phyloP scores from a whole-genome alignment of 2,329 filamentous ascomycete species.

The Claviceps maximensis region DNA sequence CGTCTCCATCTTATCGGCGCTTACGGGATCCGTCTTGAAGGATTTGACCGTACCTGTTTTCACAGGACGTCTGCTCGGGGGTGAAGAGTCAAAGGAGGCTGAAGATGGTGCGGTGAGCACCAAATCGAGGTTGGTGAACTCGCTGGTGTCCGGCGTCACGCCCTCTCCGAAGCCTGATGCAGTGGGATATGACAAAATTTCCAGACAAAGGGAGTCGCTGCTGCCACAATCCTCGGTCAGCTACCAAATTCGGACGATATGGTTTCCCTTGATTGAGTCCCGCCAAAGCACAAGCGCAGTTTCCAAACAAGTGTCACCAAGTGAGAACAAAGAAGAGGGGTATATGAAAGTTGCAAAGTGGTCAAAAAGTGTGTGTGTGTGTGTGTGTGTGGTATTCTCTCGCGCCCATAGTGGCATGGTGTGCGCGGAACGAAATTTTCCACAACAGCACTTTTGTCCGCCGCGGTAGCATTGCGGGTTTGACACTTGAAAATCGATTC shows the following conservation, averaged over 20 bases:
- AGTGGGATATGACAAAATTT: background rate
- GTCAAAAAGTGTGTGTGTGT: background rate
- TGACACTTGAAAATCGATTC: background rate
- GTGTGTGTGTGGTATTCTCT: background rate
- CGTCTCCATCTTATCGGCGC: constrained; percentile 64
- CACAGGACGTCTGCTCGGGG: constrained; percentile 6
- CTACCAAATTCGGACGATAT: background rate
- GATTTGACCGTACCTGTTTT: constrained; percentile 9
- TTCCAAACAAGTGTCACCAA: no score
- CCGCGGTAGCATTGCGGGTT: background rate
- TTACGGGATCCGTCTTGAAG: constrained; percentile 11
- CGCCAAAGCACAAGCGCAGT: no score
- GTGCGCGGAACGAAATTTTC: background rate
- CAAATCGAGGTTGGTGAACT: background rate
- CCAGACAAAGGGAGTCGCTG: background rate
- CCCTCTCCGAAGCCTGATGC: background rate
- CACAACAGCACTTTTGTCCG: background rate
- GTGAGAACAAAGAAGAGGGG: no score
- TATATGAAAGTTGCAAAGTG: background rate
- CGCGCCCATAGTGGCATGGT: background rate
- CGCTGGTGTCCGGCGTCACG: background rate
- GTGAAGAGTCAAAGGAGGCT: background rate
- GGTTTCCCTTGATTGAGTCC: background rate
- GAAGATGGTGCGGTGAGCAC: background rate
- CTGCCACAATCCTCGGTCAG: background rate